Percentiles rank a stretch among this genome's conserved stretches.
Evolutionary conservation across 2,329 filamentous ascomycete genomes (phyloP).

Genomic region (Aspergillus hortae): DNA sequence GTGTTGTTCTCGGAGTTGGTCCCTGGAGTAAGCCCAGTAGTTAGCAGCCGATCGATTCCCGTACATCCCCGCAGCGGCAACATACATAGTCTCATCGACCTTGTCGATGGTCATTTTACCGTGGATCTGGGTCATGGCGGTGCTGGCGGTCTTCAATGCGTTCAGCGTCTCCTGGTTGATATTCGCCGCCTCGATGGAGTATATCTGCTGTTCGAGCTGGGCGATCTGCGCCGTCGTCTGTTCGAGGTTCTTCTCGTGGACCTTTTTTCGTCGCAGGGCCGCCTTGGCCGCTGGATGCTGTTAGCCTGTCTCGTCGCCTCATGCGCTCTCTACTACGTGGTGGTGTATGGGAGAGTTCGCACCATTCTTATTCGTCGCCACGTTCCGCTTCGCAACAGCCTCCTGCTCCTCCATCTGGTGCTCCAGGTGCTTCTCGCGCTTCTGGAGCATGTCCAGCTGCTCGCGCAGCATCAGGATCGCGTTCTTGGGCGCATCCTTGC

Average conservation of each 20-base stretch:
- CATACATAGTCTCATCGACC: constrained; percentile 92
- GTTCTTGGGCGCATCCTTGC: constrained; percentile 94
- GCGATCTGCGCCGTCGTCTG: constrained; percentile 87
- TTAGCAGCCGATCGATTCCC: constrained; percentile 7
- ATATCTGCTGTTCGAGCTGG: constrained; percentile 92
- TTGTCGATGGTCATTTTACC: constrained; percentile 87
- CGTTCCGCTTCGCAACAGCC: constrained; percentile 79
- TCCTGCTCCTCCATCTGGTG: constrained; percentile 93
- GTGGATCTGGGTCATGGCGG: constrained; percentile 92
- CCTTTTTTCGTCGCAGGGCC: constrained; percentile 90
- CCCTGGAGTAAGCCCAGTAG: constrained; percentile 54
- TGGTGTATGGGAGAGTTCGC: constrained; percentile 34
- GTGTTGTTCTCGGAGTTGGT: constrained; percentile 86
- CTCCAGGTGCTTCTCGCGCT: constrained; percentile 87
- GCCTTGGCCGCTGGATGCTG: constrained; percentile 71
- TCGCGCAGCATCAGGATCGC: constrained; percentile 83
- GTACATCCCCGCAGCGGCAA: constrained; percentile 19
- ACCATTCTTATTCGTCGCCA: constrained; percentile 89
- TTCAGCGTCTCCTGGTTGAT: constrained; percentile 96
- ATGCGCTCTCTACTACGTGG: too few relatives aligned
- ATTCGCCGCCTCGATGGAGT: constrained; percentile 94
- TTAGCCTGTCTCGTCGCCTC: constrained; percentile 1
- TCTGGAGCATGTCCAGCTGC: constrained; percentile 96
- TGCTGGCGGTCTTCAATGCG: constrained; percentile 86
- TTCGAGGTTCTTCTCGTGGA: constrained; percentile 84